Percentiles rank a stretch among this genome's conserved stretches.
These are phyloP conservation scores for Blastobotrys serpentis DNA, from an alignment of 1,139 yeast genomes.

Conservation along the genomic window DNA sequence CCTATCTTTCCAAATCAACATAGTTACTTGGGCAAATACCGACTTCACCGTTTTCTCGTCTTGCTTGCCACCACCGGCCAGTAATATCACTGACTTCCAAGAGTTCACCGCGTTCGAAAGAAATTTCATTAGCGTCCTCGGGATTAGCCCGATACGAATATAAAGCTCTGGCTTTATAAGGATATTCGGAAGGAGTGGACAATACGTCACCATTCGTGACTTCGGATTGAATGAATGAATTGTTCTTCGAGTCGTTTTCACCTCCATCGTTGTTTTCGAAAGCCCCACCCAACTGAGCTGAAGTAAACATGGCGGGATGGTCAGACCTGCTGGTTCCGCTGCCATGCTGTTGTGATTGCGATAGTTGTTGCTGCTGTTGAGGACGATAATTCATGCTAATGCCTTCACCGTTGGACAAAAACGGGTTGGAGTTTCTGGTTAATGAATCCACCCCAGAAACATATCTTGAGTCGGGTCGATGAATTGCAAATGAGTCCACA, in stretches of 20 bases:
- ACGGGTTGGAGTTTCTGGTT: slow-evolving; percentile 24
- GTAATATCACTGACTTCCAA: slow-evolving; percentile 89
- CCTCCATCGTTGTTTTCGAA: slow-evolving; percentile 46
- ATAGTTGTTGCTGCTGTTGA: neutral
- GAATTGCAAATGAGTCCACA: slow-evolving; percentile 65
- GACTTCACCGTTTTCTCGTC: slow-evolving; percentile 82
- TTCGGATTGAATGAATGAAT: slow-evolving; percentile 3
- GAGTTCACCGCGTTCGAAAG: slow-evolving; percentile 86
- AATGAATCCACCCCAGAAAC: slow-evolving; percentile 18
- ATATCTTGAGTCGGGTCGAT: slow-evolving; percentile 14
- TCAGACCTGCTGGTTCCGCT: slow-evolving; percentile 35
- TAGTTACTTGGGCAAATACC: slow-evolving; percentile 98
- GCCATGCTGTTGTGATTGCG: neutral
- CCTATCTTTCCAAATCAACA: slow-evolving; percentile 56
- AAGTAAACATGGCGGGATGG: slow-evolving; percentile 48
- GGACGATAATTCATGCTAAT: slow-evolving; percentile 17
- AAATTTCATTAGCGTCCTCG: slow-evolving; percentile 88
- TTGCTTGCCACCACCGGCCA: slow-evolving; percentile 99
- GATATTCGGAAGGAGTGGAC: slow-evolving; percentile 52
- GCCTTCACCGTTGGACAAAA: slow-evolving; percentile 19
- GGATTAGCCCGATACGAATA: slow-evolving; percentile 91
- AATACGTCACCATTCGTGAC: slow-evolving; percentile 24
- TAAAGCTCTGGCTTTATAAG: slow-evolving; percentile 82
- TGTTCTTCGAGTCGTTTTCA: slow-evolving; percentile 4
- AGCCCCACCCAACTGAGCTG: slow-evolving; percentile 52